phyloP scores from a whole-genome alignment of 2,329 filamentous ascomycete species.

The Fusarium illudens region DNA sequence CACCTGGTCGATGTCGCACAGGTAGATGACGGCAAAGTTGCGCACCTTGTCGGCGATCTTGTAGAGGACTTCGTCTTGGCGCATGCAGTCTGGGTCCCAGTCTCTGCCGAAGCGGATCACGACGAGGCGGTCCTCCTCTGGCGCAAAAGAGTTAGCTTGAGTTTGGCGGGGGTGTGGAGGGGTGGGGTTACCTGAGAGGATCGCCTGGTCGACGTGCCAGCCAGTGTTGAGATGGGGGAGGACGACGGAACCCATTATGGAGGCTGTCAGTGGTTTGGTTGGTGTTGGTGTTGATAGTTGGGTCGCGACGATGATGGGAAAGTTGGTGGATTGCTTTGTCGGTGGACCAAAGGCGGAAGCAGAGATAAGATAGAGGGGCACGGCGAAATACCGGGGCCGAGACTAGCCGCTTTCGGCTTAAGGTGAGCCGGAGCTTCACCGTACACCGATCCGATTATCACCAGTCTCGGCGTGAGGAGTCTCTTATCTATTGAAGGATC shows the following conservation, averaged over 20 bases:
- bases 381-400: not conserved
- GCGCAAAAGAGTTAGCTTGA: constrained; percentile 11
- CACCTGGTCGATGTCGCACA: constrained; percentile 91
- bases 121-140: constrained; percentile 89
- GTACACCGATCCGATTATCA: not conserved
- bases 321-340: constrained; percentile 2
- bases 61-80: constrained; percentile 91
- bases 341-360: not conserved
- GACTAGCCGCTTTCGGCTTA: not conserved
- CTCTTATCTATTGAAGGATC: not conserved
- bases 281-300: not conserved
- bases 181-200: constrained; percentile 58
- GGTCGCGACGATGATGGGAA: not conserved
- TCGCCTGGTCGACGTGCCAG: constrained; percentile 99
- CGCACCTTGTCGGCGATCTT: constrained; percentile 92
- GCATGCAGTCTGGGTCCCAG: constrained; percentile 76
- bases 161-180: not conserved
- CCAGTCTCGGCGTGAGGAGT: not conserved
- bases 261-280: not conserved
- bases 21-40: constrained; percentile 91
- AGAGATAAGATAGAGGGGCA: constrained; percentile 26
- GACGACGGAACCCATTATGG: constrained; percentile 80
- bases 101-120: constrained; percentile 94
- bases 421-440: not conserved
- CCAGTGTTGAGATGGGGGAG: constrained; percentile 90